Evolutionary conservation across 1,284 basidiomycete genomes (phyloP), one percentile per base, ranked within the genome.

Genomic region (Fomitopsis schrenkii): DNA sequence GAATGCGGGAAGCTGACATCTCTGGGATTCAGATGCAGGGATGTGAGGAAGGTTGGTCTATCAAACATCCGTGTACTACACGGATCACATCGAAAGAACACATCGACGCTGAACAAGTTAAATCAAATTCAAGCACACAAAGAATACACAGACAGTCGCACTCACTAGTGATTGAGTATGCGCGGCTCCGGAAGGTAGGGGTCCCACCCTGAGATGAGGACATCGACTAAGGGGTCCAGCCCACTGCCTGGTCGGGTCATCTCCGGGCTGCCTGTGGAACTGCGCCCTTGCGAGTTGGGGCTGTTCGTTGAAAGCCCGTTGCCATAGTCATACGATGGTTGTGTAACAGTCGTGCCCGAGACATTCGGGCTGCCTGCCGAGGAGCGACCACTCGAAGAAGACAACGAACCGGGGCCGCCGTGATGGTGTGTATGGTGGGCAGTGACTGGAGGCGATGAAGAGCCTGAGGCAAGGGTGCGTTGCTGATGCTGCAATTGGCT

Each of bases 31-130:
- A 93, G 76, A 65, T 83, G 82, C 81, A 95, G 80, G 8, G 88
- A 87, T 33, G 86, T 79, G 36, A 93, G 74, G 74, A 95, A 93
- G n/a, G 87, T 86, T n/a, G 86, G 84, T 15, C 82, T 80, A 67
- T 94, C 91, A 50, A 94, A 77, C 55, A 94, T 84, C 57, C 88
- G 83, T 19, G 91, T 89, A 59, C 89, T 87, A 68, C 91, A 93
- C 57, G 91, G 90, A 73, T 93, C 91, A 68, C 88, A 90, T 69
- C 85, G 84, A 72, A 94, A 93, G 75, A 91, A 94, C 14, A 89
- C 77, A 41, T 91, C 88, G 68, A 94, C 84, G 64, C 91, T 93
- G 64, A 4, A 1, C 0, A 17, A 46, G 15, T 38, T 63, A 35
- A n/a, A 33, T 42, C 60, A 36, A 66, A 63, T 33, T 3, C 62